Evolutionary conservation across 331 rosid genomes (phyloP), one percentile per base, ranked within the genome.

Genomic region (Phaseolus coccineus): DNA sequence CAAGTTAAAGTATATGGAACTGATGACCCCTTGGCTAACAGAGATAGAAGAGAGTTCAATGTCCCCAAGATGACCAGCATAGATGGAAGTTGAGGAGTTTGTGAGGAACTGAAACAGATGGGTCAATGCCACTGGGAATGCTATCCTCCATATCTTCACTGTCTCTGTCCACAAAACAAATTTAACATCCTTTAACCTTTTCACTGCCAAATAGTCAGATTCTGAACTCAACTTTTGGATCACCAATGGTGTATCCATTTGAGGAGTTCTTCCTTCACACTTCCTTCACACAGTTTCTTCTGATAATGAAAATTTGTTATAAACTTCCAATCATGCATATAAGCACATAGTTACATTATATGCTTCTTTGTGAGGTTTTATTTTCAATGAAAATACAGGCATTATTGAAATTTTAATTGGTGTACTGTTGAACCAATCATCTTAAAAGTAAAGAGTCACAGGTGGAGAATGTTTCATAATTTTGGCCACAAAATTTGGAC

Each of bases 11-110:
- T 84, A 78, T 84, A 93, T 85, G 69, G 83, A 83, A 39, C 25
- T n/a, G 40, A 91, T 52, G 22, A 88, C 93, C 59, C 82, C 74
- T 63, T 80, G 77, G 39, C 87, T 68, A 8, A 93, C 61, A 56
- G 97, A 50, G 78, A 91, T 82, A 44, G 94, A 91, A 24, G 97
- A 89, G 78, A 93, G 90, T 79, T 88, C 59, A 24, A 89, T 30
- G 30, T 88, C 95, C 31, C 96, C 96, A 46, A 92, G 25, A 63
- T 92, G 96, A 31, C 94, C 96, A 16, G 80, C 94, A 81, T 86
- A 90, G 28, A 92, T 88, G 78, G 57, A 61, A 63, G 87, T 82
- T 81, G 86, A 59, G 16, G 92, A 73, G 73, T 31, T 70, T 31
- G 51, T 68, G 8, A 86, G 91, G 33, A 6, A 78, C 27, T 82